phyloP scores from a whole-genome alignment of 129 eudicot species.

The Artemisia annua region DNA sequence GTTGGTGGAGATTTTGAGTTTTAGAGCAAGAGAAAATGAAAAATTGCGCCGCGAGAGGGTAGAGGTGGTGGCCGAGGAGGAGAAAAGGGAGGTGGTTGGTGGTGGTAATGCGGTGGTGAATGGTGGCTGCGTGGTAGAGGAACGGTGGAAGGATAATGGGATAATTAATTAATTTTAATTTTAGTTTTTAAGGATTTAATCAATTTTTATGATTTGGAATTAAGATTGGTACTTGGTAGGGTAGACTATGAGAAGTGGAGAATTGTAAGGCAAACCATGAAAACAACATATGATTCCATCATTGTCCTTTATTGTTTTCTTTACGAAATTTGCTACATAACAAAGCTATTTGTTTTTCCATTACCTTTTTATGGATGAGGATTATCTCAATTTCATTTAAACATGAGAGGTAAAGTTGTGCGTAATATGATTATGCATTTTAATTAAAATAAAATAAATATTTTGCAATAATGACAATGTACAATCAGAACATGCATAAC shows the following conservation, averaged over 20 bases:
- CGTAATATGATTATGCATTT: too few species aligned
- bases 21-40: slow-evolving; percentile 45
- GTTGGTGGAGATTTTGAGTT: slow-evolving; percentile 52
- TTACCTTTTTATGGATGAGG: neutral
- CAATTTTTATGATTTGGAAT: neutral
- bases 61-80: slow-evolving; percentile 49
- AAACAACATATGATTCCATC: slow-evolving; percentile 24
- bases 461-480: too few species aligned
- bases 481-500: too few species aligned
- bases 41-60: neutral
- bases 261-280: slow-evolving; percentile 38
- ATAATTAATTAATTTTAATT: slow-evolving; percentile 19
- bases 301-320: slow-evolving; percentile 1
- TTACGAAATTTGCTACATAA: neutral
- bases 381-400: too few species aligned
- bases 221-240: slow-evolving; percentile 18
- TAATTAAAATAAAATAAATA: too few species aligned
- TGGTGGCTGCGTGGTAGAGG: slow-evolving; percentile 18
- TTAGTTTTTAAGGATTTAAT: neutral
- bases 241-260: slow-evolving; percentile 53
- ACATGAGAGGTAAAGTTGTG: too few species aligned
- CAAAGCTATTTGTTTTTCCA: neutral
- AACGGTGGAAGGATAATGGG: slow-evolving; percentile 18
- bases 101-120: slow-evolving; percentile 25
- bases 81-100: slow-evolving; percentile 57